These are phyloP conservation scores for Phaeosphaeria sp. DNA, from an alignment of 2,329 filamentous ascomycete species.

Conservation along the genomic window DNA sequence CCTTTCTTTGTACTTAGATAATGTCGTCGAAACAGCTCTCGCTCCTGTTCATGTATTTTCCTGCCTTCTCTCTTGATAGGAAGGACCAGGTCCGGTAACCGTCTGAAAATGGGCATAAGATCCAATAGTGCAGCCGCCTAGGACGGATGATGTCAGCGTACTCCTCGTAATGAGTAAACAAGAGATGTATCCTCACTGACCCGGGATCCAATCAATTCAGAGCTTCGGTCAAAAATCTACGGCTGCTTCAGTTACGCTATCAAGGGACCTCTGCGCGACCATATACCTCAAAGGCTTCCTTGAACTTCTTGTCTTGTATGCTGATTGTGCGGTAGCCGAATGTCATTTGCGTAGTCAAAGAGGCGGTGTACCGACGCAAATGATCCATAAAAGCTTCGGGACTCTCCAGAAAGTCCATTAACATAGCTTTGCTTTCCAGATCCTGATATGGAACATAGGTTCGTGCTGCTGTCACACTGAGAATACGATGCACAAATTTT, in stretches of 20 bases:
- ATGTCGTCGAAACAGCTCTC: constrained; percentile 32
- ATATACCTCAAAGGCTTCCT: constrained; percentile 21
- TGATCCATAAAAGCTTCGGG: constrained; percentile 54
- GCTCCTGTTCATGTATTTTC: constrained; percentile 53
- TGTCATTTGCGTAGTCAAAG: constrained; percentile 58
- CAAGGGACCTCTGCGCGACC: too few species aligned
- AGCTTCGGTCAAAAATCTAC: too few species aligned
- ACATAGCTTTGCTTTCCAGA: constrained; percentile 63
- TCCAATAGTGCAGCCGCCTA: constrained; percentile 55
- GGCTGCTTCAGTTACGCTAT: too few species aligned
- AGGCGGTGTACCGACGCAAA: constrained; percentile 57
- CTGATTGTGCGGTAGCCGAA: constrained; percentile 51
- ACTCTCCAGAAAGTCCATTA: constrained; percentile 55
- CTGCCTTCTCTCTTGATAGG: constrained; percentile 51
- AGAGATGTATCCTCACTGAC: too few species aligned
- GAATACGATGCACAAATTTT: constrained; percentile 24
- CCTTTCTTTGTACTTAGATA: constrained; percentile 29
- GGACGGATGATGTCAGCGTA: constrained; percentile 53
- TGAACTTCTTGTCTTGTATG: constrained; percentile 22
- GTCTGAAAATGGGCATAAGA: constrained; percentile 54
- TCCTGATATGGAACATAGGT: constrained; percentile 59
- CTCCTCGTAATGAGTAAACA: too few species aligned
- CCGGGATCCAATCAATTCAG: too few species aligned
- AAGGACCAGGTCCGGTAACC: constrained; percentile 39
- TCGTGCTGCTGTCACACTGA: constrained; percentile 26